Conservation (phyloP, 805 yeast species). For the Nakazawaea molendinolei region DNA sequence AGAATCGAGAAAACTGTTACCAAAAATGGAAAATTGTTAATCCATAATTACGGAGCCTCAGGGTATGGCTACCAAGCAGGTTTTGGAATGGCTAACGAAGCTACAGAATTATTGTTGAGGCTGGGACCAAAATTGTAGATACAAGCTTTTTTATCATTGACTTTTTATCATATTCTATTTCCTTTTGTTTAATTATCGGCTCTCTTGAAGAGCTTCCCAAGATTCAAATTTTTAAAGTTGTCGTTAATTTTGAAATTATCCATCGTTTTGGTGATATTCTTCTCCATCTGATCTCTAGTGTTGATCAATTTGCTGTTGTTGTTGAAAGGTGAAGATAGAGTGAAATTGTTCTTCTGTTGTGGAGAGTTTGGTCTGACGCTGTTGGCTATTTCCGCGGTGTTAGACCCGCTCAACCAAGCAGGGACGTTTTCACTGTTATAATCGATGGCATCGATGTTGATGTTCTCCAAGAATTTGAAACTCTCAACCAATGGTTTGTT, state of each 20-base stretch:
- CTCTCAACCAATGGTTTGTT: constrained; percentile 26
- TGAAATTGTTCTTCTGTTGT: constrained; percentile 8
- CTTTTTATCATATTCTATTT: no score
- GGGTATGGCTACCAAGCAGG: constrained; percentile 68
- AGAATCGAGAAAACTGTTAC: constrained; percentile 53
- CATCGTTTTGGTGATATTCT: constrained; percentile 37
- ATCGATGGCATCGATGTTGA: constrained; percentile 17
- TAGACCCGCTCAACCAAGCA: constrained; percentile 4
- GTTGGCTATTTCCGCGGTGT: neutral
- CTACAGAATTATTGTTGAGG: constrained; percentile 28
- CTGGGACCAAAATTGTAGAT: neutral
- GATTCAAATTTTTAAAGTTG: constrained; percentile 41
- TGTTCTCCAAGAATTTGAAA: constrained; percentile 18
- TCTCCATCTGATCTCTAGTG: constrained; percentile 37
- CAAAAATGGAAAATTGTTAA: constrained; percentile 34
- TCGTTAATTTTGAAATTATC: constrained; percentile 60
- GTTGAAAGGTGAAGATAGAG: constrained; percentile 12
- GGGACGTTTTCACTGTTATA: constrained; percentile 17
- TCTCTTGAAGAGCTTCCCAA: constrained; percentile 52
- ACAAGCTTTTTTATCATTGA: neutral
- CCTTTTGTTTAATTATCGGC: constrained; percentile 18
- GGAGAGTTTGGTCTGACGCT: neutral
- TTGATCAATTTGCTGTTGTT: constrained; percentile 19
- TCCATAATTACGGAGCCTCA: constrained; percentile 70
- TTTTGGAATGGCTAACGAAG: constrained; percentile 48